Evolutionary conservation across 179 eudicot species (phyloP).

Genomic region (Silene coronaria): DNA sequence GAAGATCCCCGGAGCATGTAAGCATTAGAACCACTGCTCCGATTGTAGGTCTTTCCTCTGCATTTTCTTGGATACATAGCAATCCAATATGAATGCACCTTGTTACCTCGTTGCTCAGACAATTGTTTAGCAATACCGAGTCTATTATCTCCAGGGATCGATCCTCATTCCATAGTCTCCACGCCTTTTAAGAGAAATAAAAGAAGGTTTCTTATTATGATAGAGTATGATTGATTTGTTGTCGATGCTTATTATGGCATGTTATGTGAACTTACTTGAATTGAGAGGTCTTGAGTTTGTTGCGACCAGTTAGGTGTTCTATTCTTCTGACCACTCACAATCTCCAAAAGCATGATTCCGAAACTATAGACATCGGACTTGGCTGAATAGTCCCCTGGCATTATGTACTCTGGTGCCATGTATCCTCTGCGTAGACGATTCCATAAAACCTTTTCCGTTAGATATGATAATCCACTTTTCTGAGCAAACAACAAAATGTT

Average conservation of each 20-base stretch:
- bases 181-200: slow-evolving; percentile 2
- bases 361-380: slow-evolving; percentile 24
- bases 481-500: too few species aligned
- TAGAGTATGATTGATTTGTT: background rate
- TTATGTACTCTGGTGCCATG: background rate
- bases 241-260: background rate
- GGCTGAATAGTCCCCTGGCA: background rate
- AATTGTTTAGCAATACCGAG: background rate
- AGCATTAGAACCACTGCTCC: background rate
- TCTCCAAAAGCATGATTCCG: slow-evolving; percentile 21
- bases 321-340: slow-evolving; percentile 15
- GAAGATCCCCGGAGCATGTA: background rate
- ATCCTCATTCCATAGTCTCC: slow-evolving; percentile 25
- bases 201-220: background rate
- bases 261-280: background rate
- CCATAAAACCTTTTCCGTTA: background rate
- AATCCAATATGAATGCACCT: slow-evolving; percentile 14
- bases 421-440: background rate
- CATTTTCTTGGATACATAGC: slow-evolving; percentile 19
- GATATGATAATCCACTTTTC: too few species aligned
- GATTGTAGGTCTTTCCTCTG: slow-evolving; percentile 10
- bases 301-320: background rate
- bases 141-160: slow-evolving; percentile 11
- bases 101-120: background rate
- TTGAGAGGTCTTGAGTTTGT: background rate